Percentiles rank a stretch among this genome's conserved stretches.
phyloP scores from a whole-genome alignment of 1,139 yeast genomes.

The Taphrina wiesneri region DNA sequence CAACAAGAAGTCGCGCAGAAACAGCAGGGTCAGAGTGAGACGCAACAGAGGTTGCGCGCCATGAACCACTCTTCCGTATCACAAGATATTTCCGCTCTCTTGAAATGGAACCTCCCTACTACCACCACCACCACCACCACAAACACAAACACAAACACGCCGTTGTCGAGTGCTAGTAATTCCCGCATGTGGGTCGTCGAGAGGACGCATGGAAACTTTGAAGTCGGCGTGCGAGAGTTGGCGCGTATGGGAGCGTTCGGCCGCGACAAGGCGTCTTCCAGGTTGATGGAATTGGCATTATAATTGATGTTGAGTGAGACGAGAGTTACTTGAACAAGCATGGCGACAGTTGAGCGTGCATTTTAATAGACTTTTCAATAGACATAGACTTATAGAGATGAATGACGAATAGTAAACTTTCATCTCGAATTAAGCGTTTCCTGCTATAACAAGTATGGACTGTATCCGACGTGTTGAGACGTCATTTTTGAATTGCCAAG shows the following conservation, averaged over 20 bases:
- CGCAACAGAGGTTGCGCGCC: background rate
- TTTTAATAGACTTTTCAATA: too few species aligned
- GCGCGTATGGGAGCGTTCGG: slow-evolving; percentile 19
- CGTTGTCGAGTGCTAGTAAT: background rate
- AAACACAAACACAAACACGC: background rate
- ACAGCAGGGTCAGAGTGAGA: background rate
- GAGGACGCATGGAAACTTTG: slow-evolving; percentile 1
- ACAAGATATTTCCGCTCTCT: slow-evolving; percentile 3
- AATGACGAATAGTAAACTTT: too few species aligned
- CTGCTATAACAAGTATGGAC: too few species aligned
- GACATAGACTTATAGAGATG: too few species aligned
- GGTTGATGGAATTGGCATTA: slow-evolving; percentile 1
- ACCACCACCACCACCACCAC: background rate
- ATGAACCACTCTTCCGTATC: slow-evolving; percentile 7
- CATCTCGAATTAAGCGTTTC: too few species aligned
- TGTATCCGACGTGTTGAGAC: background rate
- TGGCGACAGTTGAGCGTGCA: background rate
- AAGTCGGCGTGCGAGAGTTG: slow-evolving; percentile 12
- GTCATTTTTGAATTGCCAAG: background rate
- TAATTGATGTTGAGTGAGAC: background rate
- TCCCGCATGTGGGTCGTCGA: background rate
- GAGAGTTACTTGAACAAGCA: background rate
- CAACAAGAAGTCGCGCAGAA: background rate
- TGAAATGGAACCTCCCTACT: background rate
- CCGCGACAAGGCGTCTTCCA: slow-evolving; percentile 13